Base-by-base conservation (phyloP, 169 alveolate genomes). In the Theileria parva region DNA sequence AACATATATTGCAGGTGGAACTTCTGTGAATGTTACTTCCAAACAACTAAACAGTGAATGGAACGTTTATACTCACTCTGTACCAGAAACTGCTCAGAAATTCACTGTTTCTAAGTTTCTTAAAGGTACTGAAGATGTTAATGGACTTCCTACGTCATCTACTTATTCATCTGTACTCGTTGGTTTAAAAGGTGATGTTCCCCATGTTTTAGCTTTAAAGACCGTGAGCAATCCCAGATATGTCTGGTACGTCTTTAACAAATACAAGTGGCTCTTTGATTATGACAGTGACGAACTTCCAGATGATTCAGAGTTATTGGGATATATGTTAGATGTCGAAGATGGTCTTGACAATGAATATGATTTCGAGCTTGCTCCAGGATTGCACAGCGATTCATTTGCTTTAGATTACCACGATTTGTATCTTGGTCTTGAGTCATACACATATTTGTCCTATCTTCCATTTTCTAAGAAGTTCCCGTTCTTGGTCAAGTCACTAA, bases 401-500 rank as follows among this genome's bases (percentile, higher is more conserved):
- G 53, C 53, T 44, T 15, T 44, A 4, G 53, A 44, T 44, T 44
- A 44, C 53, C 53, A 44, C 53, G 53, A 44, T 44, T 44, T 44
- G 8, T 44, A 44, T 44, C 17, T 44, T 13, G 53, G 8, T 44
- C 53, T 44, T 1, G 53, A 44, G 8, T 8, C 3, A 4, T 44
- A 44, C 53, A 44, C 2, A 44, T 44, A 44, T 44, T 44, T 44
- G 8, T 44, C 53, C 0, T 44, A 44, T 44, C 19, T 44, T 44
- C 53, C 53, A 4, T 44, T 44, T 44, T 44, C 53, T 4, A 44
- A 44, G 28, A 65, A 21, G 57, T 65, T 27, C 57, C 74, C 74
- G 8, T 65, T 65, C 74, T 21, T 65, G 74, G 32, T 65, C 55
- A 25, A 25, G 11, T 28, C 74, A 37, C 57, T 65, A 39, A n/a